Conservation (phyloP, 257 asterid genomes). For the Catharanthus roseus region DNA sequence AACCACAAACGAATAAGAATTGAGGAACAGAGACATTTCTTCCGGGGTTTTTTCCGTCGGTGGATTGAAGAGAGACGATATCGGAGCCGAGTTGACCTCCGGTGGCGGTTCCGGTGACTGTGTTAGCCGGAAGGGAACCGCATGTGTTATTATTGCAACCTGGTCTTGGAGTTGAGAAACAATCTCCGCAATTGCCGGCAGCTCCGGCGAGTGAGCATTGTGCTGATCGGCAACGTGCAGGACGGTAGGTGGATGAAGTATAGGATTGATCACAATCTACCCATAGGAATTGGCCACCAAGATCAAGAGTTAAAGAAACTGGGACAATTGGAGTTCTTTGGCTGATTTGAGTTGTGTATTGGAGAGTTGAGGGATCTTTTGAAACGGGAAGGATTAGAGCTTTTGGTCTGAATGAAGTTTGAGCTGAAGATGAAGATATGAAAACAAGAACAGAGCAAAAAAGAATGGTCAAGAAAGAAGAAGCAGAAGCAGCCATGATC, state of each 20-base stretch:
- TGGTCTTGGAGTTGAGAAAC: background rate
- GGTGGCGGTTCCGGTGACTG: background rate
- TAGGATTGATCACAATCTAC: constrained; percentile 56
- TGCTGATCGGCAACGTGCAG: constrained; percentile 11
- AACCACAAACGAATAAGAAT: background rate
- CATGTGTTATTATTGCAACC: constrained; percentile 13
- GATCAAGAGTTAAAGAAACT: constrained; percentile 49
- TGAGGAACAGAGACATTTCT: constrained; percentile 9
- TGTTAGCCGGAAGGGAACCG: constrained; percentile 2
- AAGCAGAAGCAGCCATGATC: constrained; percentile 1
- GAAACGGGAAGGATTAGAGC: constrained; percentile 49
- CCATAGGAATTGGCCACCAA: constrained; percentile 63
- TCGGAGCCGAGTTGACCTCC: constrained; percentile 5
- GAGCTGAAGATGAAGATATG: constrained; percentile 1
- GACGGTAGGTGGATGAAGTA: constrained; percentile 11
- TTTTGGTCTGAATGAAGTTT: constrained; percentile 14
- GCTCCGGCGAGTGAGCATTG: constrained; percentile 11
- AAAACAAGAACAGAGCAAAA: constrained; percentile 4
- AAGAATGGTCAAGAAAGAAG: background rate
- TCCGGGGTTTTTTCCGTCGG: constrained; percentile 27
- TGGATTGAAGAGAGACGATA: constrained; percentile 20
- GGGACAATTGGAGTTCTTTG: constrained; percentile 56
- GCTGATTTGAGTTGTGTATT: constrained; percentile 41
- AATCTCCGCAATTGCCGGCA: background rate
- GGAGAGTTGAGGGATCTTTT: constrained; percentile 54